These are phyloP conservation scores for Phytophthora kernoviae DNA, from an alignment of 352 stramenopile species.

Conservation along the genomic window DNA sequence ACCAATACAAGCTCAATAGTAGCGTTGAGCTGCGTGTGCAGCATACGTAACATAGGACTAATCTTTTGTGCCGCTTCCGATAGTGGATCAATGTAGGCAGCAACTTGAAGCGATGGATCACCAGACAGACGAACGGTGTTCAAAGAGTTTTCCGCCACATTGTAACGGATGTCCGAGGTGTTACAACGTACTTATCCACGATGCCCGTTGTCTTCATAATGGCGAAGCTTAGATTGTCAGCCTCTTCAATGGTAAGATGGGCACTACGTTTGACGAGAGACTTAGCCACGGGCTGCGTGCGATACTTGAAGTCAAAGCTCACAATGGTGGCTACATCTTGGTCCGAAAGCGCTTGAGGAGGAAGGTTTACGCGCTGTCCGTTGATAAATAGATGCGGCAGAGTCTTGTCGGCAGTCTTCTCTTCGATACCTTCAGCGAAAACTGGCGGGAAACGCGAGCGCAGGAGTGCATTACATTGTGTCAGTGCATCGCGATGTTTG, in stretches of 20 bases:
- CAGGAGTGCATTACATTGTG: conserved; percentile 52
- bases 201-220: conserved; percentile 82
- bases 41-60: conserved; percentile 85
- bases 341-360: conserved; percentile 50
- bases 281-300: conserved; percentile 70
- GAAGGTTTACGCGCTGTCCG: conserved; percentile 63
- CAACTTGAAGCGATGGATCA: conserved; percentile 62
- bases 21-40: conserved; percentile 74
- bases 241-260: conserved; percentile 50
- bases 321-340: conserved; percentile 70
- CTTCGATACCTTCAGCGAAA: conserved; percentile 22
- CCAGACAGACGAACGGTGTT: conserved; percentile 43
- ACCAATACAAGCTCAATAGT: conserved; percentile 71
- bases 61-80: conserved; percentile 89
- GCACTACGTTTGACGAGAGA: conserved; percentile 69
- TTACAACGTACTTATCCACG: conserved; percentile 76
- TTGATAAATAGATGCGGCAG: conserved; percentile 72
- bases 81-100: conserved; percentile 91
- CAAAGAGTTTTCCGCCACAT: conserved; percentile 43
- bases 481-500: conserved; percentile 31
- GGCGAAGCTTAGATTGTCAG: conserved; percentile 64
- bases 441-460: conserved; percentile 34
- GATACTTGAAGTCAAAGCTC: conserved; percentile 74
- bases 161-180: conserved; percentile 43
- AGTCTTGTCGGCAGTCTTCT: conserved; percentile 9